phyloP scores from a whole-genome alignment of 2,329 filamentous ascomycete species.

The Aspergillus candidus region DNA sequence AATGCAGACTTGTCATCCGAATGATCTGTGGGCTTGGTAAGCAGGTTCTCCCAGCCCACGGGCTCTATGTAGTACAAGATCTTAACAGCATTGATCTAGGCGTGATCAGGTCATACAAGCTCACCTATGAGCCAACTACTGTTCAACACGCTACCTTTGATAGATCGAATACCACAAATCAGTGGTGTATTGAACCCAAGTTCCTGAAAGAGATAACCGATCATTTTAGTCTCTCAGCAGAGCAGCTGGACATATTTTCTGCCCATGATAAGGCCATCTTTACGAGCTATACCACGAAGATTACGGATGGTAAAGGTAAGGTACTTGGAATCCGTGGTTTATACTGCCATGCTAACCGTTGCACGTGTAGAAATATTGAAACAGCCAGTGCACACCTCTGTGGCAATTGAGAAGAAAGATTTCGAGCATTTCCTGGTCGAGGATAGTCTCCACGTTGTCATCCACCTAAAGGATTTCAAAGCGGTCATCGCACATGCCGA shows the following conservation, averaged over 20 bases:
- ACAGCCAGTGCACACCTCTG: conserved; percentile 59
- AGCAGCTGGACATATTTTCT: conserved; percentile 57
- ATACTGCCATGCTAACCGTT: no score
- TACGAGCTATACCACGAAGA: conserved; percentile 61
- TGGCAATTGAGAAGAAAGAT: conserved; percentile 55
- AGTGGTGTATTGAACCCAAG: conserved; percentile 54
- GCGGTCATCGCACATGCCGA: conserved; percentile 59
- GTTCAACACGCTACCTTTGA: conserved; percentile 61
- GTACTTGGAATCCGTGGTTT: background rate
- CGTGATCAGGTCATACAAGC: conserved; percentile 59
- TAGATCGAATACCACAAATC: conserved; percentile 48
- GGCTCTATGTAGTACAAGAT: conserved; percentile 2
- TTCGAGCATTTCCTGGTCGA: conserved; percentile 57
- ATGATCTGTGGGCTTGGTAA: conserved; percentile 57
- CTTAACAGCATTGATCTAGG: conserved; percentile 31
- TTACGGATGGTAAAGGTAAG: conserved; percentile 54
- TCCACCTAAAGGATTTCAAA: conserved; percentile 61
- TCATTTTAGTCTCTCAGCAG: conserved; percentile 58
- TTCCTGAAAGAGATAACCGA: conserved; percentile 57
- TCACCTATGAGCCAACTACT: conserved; percentile 58
- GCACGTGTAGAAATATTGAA: conserved; percentile 52
- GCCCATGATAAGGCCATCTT: conserved; percentile 55
- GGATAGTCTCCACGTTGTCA: conserved; percentile 55
- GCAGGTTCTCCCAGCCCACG: background rate
- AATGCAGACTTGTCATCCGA: conserved; percentile 56